Conservation (phyloP, 192 early-diverging fungal genomes). For the Cetraspora pellucida region DNA sequence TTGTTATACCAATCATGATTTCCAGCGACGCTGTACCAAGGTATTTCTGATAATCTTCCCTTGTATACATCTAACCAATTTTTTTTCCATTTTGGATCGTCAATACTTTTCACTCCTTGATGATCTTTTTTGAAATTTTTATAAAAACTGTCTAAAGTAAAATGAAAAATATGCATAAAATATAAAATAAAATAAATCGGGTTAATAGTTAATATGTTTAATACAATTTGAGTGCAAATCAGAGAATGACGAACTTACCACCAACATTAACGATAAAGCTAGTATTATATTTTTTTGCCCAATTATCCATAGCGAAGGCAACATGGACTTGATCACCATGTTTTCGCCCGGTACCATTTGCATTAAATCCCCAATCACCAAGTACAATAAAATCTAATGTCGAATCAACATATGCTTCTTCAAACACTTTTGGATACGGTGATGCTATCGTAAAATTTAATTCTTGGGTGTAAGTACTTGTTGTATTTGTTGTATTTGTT, state of each 20-base stretch:
- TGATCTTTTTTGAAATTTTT: slow-evolving; percentile 11
- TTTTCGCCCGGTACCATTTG: not conserved
- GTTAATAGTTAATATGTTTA: not conserved
- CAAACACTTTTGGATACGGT: not conserved
- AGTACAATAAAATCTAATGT: slow-evolving; percentile 13
- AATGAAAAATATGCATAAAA: not conserved
- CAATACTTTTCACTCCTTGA: slow-evolving; percentile 21
- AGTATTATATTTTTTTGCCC: slow-evolving; percentile 9
- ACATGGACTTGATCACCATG: not conserved
- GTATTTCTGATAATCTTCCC: slow-evolving; percentile 19
- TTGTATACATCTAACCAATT: slow-evolving; percentile 29
- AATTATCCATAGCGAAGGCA: slow-evolving; percentile 1
- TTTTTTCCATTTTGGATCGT: slow-evolving; percentile 30
- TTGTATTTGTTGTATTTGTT: too few species aligned
- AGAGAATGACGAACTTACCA: not conserved
- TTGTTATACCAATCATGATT: slow-evolving; percentile 35
- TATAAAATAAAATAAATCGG: not conserved
- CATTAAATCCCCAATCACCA: slow-evolving; percentile 27
- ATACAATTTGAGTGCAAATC: too few species aligned
- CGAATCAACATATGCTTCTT: slow-evolving; percentile 14
- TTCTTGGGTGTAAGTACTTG: too few species aligned
- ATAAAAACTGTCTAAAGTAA: slow-evolving; percentile 29
- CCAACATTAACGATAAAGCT: slow-evolving; percentile 30
- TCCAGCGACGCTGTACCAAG: slow-evolving; percentile 32
- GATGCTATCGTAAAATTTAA: not conserved